phyloP scores from a whole-genome alignment of 2,329 filamentous ascomycete genomes.

The Pyrenophora graminea region DNA sequence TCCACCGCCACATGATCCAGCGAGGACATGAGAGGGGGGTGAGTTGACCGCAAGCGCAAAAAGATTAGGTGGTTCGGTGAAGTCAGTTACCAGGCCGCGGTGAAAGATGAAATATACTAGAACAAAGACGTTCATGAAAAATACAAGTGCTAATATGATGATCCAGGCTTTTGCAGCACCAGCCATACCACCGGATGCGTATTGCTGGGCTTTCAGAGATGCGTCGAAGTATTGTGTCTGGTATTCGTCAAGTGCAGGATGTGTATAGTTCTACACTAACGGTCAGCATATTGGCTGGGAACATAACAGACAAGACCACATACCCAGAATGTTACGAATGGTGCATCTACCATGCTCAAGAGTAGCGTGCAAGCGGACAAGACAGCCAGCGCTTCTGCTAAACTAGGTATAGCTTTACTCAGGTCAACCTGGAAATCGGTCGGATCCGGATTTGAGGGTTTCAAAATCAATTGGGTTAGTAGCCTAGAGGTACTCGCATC shows the following conservation, averaged over 20 bases:
- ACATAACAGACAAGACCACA: conserved; percentile 7
- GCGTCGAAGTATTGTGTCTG: conserved; percentile 67
- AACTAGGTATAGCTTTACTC: conserved; percentile 61
- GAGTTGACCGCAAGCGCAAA: conserved; percentile 73
- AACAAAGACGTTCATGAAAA: conserved; percentile 69
- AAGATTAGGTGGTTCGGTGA: conserved; percentile 75
- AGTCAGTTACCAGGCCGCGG: conserved; percentile 72
- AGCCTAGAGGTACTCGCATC: conserved; percentile 52
- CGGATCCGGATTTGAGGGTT: conserved; percentile 19
- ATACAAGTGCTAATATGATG: conserved; percentile 66
- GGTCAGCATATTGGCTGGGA: background rate
- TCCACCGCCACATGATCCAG: conserved; percentile 61
- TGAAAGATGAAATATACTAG: conserved; percentile 65
- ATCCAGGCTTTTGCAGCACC: conserved; percentile 70
- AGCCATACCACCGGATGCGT: conserved; percentile 67
- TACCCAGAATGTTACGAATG: conserved; percentile 60
- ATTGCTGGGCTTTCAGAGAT: conserved; percentile 67
- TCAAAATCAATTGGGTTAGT: conserved; percentile 51
- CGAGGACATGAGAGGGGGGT: conserved; percentile 56
- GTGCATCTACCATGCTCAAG: conserved; percentile 61
- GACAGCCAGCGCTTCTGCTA: conserved; percentile 75
- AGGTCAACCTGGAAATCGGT: conserved; percentile 46
- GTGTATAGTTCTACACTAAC: conserved; percentile 48
- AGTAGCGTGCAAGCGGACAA: conserved; percentile 70
- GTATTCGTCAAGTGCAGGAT: conserved; percentile 47